These are phyloP conservation scores for Penstemon barbatus DNA, from an alignment of 257 asterid species.

Conservation along the genomic window DNA sequence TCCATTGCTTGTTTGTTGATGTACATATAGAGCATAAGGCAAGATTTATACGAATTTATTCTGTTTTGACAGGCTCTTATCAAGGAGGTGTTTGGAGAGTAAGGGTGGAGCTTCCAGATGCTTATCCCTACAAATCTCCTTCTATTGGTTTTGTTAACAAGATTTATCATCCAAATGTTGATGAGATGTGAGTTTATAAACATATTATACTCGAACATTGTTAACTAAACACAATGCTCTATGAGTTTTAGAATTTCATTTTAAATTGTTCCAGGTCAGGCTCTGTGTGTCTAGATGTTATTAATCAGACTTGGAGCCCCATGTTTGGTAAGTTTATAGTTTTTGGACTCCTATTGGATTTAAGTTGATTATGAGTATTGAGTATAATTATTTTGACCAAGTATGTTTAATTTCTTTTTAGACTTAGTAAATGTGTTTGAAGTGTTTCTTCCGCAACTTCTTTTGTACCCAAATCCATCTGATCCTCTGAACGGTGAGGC, in stretches of 20 bases:
- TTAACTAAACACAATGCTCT: background rate
- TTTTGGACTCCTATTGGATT: background rate
- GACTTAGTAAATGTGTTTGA: constrained; percentile 90
- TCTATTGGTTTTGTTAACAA: constrained; percentile 83
- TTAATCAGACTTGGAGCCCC: constrained; percentile 96
- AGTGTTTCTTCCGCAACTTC: constrained; percentile 95
- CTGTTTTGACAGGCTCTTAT: constrained; percentile 69
- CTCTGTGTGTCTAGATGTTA: constrained; percentile 88
- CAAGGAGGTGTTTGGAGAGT: constrained; percentile 88
- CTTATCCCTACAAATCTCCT: constrained; percentile 91
- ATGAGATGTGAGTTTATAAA: constrained; percentile 71
- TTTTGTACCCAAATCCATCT: constrained; percentile 84
- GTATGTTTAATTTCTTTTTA: constrained; percentile 34
- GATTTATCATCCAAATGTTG: constrained; percentile 94
- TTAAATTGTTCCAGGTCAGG: constrained; percentile 67
- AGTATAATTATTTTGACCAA: constrained; percentile 7
- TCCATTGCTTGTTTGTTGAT: constrained; percentile 16
- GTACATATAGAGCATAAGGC: background rate
- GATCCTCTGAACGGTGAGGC: constrained; percentile 95
- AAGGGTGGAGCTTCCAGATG: constrained; percentile 83
- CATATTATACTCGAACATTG: background rate
- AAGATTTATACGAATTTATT: constrained; percentile 18
- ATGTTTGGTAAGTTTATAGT: constrained; percentile 68
- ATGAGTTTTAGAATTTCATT: background rate
- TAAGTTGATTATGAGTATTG: constrained; percentile 5